phyloP scores from a whole-genome alignment of 805 yeast species.

The Wickerhamiella kazuoi region DNA sequence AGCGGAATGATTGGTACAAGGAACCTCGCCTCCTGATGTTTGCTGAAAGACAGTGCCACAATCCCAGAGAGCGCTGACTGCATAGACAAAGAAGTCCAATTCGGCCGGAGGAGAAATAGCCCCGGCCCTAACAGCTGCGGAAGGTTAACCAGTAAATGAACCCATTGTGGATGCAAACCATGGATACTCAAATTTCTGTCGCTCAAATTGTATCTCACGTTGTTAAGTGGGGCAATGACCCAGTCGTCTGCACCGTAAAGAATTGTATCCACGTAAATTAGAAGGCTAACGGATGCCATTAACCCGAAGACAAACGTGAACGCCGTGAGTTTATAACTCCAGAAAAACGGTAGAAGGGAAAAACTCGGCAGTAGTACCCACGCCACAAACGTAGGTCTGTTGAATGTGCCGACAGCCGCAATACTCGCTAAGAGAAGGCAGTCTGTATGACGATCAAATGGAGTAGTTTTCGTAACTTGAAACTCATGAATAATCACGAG shows the following conservation, averaged over 20 bases:
- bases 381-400: slow-evolving; percentile 66
- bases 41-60: slow-evolving; percentile 44
- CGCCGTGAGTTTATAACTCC: slow-evolving; percentile 21
- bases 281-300: slow-evolving; percentile 19
- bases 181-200: slow-evolving; percentile 47
- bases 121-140: slow-evolving; percentile 78
- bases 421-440: slow-evolving; percentile 32
- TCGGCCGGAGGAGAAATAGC: slow-evolving; percentile 28
- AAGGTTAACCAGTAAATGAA: slow-evolving; percentile 55
- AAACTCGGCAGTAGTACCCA: slow-evolving; percentile 51
- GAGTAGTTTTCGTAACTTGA: slow-evolving; percentile 9
- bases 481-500: slow-evolving; percentile 33
- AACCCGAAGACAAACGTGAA: slow-evolving; percentile 23
- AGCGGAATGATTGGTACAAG: slow-evolving; percentile 64
- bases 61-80: slow-evolving; percentile 47
- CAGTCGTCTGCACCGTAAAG: slow-evolving; percentile 19
- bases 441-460: slow-evolving; percentile 19
- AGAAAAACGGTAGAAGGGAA: slow-evolving; percentile 28
- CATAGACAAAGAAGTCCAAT: slow-evolving; percentile 37
- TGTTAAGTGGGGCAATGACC: slow-evolving; percentile 62
- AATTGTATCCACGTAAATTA: slow-evolving; percentile 39
- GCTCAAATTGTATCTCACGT: slow-evolving; percentile 49
- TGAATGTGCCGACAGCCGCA: slow-evolving; percentile 55
- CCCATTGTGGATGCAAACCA: slow-evolving; percentile 66
- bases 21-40: slow-evolving; percentile 91